Base-by-base conservation (phyloP, 768 basidiomycete species). In the Pisolithus marmoratus region DNA sequence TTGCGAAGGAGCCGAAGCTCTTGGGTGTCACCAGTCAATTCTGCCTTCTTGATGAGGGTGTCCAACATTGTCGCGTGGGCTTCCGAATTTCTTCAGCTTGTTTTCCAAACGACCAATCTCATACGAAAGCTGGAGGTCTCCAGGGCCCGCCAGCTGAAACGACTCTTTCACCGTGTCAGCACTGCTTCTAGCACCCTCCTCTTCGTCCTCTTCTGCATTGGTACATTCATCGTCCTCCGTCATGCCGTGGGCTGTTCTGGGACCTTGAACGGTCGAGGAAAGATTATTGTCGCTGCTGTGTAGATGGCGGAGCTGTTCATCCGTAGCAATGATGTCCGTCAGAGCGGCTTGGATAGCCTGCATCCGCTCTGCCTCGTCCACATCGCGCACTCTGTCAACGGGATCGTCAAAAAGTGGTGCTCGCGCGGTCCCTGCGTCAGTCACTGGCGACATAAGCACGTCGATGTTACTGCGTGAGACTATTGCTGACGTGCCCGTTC, bases 321-420 rank as follows among this genome's bases (percentile, higher is more conserved):
- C 90, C 38, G 87, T 75, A 3, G 92, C 91, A 61, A 99, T 94
- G 65, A 99, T 97, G 63, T 95, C 91, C 9, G 90, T 94, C 55
- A 99, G 73, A 4, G 96, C 96, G 8, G 94, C 94, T 60, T 94
- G 93, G 19, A 98, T 96, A 3, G 95, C 94, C 60, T 94, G 92
- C 83, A 98, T 96, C 37, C 92, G 78, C 58, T 87, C 78, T 48
- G 87, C 81, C 66, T 95, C 87, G 44, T 81, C 83, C 55, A 71
- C 72, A 53, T 75, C 80, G 54, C 54, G 69, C 52, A 60, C 63
- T 3, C 58, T 64, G 53, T 91, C 87, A 54, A 87, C 85, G 1
- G 87, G 84, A 59, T 90, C 87, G 57, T 86, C 82, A 55, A 94
- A 94, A 20, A 94, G 73, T 8, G 89, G 89, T 0, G 85, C 82